A percentile compares a stretch with the other conserved stretches of the same genome.
phyloP scores from a whole-genome alignment of 2,329 filamentous ascomycete genomes.

The Penicillium occitanis region DNA sequence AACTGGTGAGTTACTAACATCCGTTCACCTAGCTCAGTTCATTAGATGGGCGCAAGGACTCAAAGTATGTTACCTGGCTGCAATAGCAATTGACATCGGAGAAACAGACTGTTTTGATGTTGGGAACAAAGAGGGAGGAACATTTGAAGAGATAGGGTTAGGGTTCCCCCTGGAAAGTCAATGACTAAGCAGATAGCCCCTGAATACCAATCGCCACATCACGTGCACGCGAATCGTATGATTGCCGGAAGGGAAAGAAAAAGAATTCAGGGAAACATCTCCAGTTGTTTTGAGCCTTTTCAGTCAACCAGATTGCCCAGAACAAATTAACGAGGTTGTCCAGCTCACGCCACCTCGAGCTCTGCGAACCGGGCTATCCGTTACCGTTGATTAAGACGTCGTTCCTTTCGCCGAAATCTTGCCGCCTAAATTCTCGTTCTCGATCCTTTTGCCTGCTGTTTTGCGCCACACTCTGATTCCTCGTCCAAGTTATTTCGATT shows the following conservation, averaged over 20 bases:
- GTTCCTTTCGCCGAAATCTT: slow-evolving; percentile 3
- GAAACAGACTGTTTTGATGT: background rate
- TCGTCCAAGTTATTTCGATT: background rate
- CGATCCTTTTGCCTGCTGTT: background rate
- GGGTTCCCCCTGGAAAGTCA: background rate
- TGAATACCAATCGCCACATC: slow-evolving; percentile 14
- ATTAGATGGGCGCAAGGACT: background rate
- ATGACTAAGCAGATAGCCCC: slow-evolving; percentile 14
- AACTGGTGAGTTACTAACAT: background rate
- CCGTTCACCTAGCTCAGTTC: background rate
- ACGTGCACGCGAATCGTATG: slow-evolving; percentile 16
- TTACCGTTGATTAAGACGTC: background rate
- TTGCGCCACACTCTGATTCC: background rate
- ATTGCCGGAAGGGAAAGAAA: slow-evolving; percentile 10
- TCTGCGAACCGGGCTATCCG: background rate
- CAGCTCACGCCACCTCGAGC: slow-evolving; percentile 8
- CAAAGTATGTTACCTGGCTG: background rate
- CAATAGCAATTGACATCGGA: background rate
- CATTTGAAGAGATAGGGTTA: background rate
- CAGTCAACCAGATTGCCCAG: background rate
- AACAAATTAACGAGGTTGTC: background rate
- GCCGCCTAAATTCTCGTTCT: background rate
- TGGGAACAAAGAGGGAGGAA: background rate
- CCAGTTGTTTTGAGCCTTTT: background rate
- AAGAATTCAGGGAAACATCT: background rate